These are phyloP conservation scores for Boletus austroedulis DNA, from an alignment of 1,284 basidiomycete genomes.

Conservation along the genomic window DNA sequence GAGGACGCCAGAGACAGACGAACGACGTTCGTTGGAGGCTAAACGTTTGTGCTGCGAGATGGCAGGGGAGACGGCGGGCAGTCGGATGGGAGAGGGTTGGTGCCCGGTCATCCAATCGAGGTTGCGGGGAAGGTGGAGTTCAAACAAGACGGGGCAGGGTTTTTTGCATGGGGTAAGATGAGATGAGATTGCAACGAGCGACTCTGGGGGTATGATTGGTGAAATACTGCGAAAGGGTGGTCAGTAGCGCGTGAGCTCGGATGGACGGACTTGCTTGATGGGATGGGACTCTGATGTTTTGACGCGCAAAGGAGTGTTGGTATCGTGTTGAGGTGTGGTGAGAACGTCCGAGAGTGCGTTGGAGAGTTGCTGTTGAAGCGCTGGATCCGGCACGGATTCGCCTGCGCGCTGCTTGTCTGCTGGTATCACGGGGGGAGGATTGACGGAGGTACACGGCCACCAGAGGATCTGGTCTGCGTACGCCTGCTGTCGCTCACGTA, in stretches of 20 bases:
- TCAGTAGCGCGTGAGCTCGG: conserved; percentile 9
- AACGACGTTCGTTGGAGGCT: conserved; percentile 30
- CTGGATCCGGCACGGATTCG: conserved; percentile 15
- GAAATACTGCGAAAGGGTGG: conserved; percentile 50
- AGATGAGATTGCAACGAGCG: conserved; percentile 54
- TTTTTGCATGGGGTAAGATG: conserved; percentile 41
- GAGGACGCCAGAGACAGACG: conserved; percentile 42
- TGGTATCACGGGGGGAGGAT: conserved; percentile 18
- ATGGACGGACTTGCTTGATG: conserved; percentile 59
- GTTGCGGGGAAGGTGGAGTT: conserved; percentile 43
- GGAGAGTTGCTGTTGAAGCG: conserved; percentile 25
- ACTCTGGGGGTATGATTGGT: conserved; percentile 60
- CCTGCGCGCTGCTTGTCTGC: conserved; percentile 27
- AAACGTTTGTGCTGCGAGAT: conserved; percentile 21
- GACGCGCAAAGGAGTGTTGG: conserved; percentile 28
- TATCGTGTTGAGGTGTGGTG: conserved; percentile 3
- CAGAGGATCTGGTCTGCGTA: conserved; percentile 47
- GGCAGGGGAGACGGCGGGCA: conserved; percentile 12
- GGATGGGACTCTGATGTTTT: conserved; percentile 85
- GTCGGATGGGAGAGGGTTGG: conserved; percentile 14
- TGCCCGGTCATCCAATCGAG: conserved; percentile 40
- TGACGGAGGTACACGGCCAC: conserved; percentile 46
- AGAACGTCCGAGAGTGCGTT: conserved; percentile 25
- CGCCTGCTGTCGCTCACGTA: conserved; percentile 60
- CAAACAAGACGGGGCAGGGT: conserved; percentile 46